Evolutionary conservation across 257 asterid genomes (phyloP), one percentile per base, ranked within the genome.

Genomic region (Penstemon davidsonii): DNA sequence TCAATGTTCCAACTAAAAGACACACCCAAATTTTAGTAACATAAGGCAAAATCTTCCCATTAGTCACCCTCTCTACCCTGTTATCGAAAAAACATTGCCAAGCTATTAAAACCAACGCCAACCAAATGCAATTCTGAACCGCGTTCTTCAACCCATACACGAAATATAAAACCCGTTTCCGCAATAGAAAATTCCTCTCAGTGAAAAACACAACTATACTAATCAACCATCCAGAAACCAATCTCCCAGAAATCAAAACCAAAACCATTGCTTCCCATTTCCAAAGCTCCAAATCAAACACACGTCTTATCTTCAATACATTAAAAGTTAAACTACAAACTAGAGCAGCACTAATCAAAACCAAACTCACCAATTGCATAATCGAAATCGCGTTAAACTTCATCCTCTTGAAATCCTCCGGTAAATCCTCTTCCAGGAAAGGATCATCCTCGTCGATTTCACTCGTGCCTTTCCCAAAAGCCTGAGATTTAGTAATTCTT

Each of bases 121-220:
- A 40, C 82, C 82, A 76, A 7, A 76, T 12, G 65, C 77, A 80
- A 41, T 73, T 55, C 53, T 69, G 79, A 37, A 76, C 82, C 4
- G 84, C 77, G 25, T 49, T 76, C 60, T 66, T 70, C 61, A 80
- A 38, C 8, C 82, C 82, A 7, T 77, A 80, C 6, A 77, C 78
- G 55, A 80, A 80, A 54, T 80, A 80, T 60, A 80, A 37, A 19
- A 80, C 73, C 18, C 82, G 45, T 60, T 70, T 80, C 0, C 76
- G 60, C 58, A 70, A 19, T 4, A 80, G 46, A 59, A 74, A 77
- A 40, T 67, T 71, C 45, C 67, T 67, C 51, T 80, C 85, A 36
- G 56, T 76, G 57, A 55, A 73, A 69, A 76, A 80, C 12, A 80
- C 84, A 0, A 55, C 60, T 18, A 80, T 55, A 49, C 77, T 59